A percentile compares a stretch with the other conserved stretches of the same genome.
These are phyloP conservation scores for Volvariella surrecta DNA, from an alignment of 1,284 basidiomycete species.

Conservation along the genomic window DNA sequence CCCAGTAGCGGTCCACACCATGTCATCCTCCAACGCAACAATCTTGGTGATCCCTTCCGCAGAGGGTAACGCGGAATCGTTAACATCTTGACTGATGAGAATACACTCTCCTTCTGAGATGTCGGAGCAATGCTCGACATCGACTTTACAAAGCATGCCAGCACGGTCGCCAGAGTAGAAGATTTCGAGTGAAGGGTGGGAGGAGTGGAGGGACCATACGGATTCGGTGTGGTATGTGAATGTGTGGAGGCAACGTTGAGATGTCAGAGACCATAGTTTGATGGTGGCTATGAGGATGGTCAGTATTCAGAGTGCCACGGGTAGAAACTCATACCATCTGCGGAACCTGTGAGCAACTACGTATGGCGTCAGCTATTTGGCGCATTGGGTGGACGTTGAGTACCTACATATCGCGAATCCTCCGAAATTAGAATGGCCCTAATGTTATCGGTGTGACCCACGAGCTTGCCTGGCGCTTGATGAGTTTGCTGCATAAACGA, in stretches of 20 bases:
- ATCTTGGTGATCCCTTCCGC: constrained; percentile 81
- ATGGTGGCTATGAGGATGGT: constrained; percentile 48
- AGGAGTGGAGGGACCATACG: constrained; percentile 89
- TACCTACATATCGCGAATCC: constrained; percentile 80
- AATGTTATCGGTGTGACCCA: constrained; percentile 97
- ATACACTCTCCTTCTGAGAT: constrained; percentile 86
- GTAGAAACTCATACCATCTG: constrained; percentile 58
- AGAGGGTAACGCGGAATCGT: constrained; percentile 43
- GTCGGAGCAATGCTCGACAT: constrained; percentile 76
- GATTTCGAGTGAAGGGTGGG: constrained; percentile 80
- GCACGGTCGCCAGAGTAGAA: constrained; percentile 97
- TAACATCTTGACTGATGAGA: constrained; percentile 48
- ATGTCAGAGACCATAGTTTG: constrained; percentile 87
- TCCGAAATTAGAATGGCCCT: constrained; percentile 83
- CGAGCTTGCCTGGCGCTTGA: constrained; percentile 38
- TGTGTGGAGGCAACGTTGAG: constrained; percentile 90
- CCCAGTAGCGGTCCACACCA: constrained; percentile 89
- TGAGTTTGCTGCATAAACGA: constrained; percentile 9
- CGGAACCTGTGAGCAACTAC: constrained; percentile 82
- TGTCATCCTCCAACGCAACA: constrained; percentile 70
- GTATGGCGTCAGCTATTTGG: too few relatives aligned
- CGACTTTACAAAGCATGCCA: constrained; percentile 85
- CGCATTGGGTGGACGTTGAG: too few relatives aligned
- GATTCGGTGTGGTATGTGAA: constrained; percentile 95
- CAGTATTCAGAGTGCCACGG: constrained; percentile 2